These are phyloP conservation scores for Candida alai DNA, from an alignment of 805 yeast species.

Conservation along the genomic window DNA sequence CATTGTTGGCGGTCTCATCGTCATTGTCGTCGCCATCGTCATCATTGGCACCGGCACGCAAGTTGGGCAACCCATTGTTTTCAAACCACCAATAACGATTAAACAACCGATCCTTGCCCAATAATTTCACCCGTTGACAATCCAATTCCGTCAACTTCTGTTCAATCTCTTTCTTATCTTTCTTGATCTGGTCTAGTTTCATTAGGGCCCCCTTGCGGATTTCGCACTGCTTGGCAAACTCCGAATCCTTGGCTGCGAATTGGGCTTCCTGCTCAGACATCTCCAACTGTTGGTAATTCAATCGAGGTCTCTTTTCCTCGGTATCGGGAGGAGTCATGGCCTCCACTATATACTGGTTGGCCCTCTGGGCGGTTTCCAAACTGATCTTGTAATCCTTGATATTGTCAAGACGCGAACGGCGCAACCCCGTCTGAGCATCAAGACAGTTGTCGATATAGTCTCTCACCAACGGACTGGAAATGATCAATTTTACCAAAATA, in stretches of 20 bases:
- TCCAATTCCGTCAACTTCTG: slow-evolving; percentile 64
- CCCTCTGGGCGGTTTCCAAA: slow-evolving; percentile 47
- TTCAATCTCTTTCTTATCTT: slow-evolving; percentile 53
- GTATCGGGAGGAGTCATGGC: slow-evolving; percentile 7
- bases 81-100: slow-evolving; percentile 98
- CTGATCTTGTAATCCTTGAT: slow-evolving; percentile 55
- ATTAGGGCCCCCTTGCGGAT: slow-evolving; percentile 39
- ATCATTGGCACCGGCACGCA: slow-evolving; percentile 34
- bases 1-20: slow-evolving; percentile 25
- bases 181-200: slow-evolving; percentile 44
- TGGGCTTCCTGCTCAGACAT: slow-evolving; percentile 38
- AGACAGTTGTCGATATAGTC: slow-evolving; percentile 62
- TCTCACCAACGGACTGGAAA: slow-evolving; percentile 57
- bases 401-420: slow-evolving; percentile 65
- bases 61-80: slow-evolving; percentile 68
- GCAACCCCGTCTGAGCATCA: slow-evolving; percentile 56
- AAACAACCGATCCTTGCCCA: slow-evolving; percentile 80
- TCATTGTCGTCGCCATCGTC: slow-evolving; percentile 43
- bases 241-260: slow-evolving; percentile 38
- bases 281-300: slow-evolving; percentile 31
- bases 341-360: slow-evolving; percentile 21
- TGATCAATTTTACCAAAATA: slow-evolving; percentile 60
- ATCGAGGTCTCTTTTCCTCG: slow-evolving; percentile 13
- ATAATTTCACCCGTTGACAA: slow-evolving; percentile 65
- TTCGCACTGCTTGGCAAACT: slow-evolving; percentile 42